phyloP scores from a whole-genome alignment of 257 asterid species.

The Solanum okadae region DNA sequence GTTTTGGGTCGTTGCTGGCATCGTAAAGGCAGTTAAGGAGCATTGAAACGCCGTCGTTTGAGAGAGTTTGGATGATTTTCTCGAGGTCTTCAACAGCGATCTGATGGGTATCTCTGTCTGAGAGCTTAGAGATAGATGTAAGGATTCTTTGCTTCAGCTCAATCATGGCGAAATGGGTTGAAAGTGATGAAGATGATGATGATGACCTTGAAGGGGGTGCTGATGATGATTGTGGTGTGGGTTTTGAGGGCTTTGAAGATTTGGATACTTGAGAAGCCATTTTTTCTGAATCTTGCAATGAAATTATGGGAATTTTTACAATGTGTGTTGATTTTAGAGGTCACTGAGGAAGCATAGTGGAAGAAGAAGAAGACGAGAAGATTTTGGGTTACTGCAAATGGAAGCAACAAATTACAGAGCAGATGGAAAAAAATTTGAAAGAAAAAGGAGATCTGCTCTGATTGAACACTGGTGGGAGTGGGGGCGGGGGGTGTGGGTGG shows the following conservation, averaged over 20 bases:
- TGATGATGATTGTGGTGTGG: slow-evolving; percentile 36
- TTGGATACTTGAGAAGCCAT: slow-evolving; percentile 10
- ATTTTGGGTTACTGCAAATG: not conserved
- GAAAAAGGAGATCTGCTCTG: not conserved
- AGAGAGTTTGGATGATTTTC: slow-evolving; percentile 58
- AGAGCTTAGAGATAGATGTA: slow-evolving; percentile 79
- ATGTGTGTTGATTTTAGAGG: not conserved
- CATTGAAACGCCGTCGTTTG: slow-evolving; percentile 86
- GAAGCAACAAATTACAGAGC: not conserved
- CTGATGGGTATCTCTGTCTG: slow-evolving; percentile 98
- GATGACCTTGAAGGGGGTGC: slow-evolving; percentile 24
- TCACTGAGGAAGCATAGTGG: not conserved
- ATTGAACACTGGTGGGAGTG: not conserved
- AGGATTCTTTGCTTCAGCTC: slow-evolving; percentile 88
- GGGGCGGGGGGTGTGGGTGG: fast-evolving
- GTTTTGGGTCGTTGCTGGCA: slow-evolving; percentile 73
- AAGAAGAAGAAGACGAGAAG: not conserved
- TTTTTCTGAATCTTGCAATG: not conserved
- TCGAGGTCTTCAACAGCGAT: slow-evolving; percentile 95
- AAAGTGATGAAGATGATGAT: slow-evolving; percentile 49
- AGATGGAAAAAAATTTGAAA: not conserved
- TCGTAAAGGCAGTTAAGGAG: slow-evolving; percentile 93
- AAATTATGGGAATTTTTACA: not conserved
- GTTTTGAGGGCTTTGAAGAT: slow-evolving; percentile 43
- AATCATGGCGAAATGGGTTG: slow-evolving; percentile 84